Evolutionary conservation across 176 grass and related monocot species (phyloP), one percentile per base, ranked within the genome.

Genomic region (Zoysia japonica): DNA sequence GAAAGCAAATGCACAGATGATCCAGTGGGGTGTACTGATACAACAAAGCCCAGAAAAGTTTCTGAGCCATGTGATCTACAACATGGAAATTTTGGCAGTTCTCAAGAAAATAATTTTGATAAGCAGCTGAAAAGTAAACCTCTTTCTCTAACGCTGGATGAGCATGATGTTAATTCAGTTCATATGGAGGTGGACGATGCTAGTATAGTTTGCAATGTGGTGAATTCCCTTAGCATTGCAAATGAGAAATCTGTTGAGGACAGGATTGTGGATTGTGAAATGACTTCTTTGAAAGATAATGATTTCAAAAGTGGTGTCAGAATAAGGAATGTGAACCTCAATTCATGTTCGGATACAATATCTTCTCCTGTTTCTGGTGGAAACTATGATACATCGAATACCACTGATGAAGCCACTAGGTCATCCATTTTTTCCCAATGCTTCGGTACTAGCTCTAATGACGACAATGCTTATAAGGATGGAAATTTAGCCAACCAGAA

Each of bases 251-350:
- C 71, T 90, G 61, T 19, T 78, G 79, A 81, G 9, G 49, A 41
- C 68, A 78, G 83, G 51, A 73, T 40, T 68, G 82, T 68, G 77
- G 71, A 90, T 88, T 60, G 15, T 60, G 76, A 74, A 79, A 74
- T 86, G 61, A 7, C 19, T 81, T 42, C 74, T 79, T 78, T 64
- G 44, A 83, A 80, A 88, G 65, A 79, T 44, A 67, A 74, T 61
- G 82, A 77, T 57, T 64, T 74, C 28, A 82, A 80, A 65, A 75
- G 56, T 72, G 60, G 52, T 79, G 48, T 36, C 51, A 84, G 74
- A 70, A 75, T 79, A 78, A 87, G 71, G 70, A 75, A 86, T 70
- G 86, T 88, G 62, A 88, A 85, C 75, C 86, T 85, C 17, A 86
- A 88, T 88, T 85, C 86, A 66, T 83, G 82, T 69, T 88, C 77